Base-by-base conservation (phyloP, 2,329 filamentous ascomycete species). In the Colletotrichum lindemuthianum region DNA sequence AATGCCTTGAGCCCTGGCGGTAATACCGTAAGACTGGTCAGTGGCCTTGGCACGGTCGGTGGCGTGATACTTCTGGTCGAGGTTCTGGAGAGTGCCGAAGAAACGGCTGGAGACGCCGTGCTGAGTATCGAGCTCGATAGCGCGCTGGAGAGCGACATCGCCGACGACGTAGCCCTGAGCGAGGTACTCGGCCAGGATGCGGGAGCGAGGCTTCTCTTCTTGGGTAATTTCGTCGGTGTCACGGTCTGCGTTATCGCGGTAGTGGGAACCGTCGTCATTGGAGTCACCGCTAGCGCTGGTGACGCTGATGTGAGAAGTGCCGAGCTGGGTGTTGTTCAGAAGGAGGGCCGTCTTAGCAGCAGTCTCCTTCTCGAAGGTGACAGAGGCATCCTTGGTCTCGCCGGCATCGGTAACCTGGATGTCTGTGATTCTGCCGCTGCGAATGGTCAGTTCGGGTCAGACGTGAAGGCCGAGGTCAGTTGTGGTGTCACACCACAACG, bases 271-370 rank as follows among this genome's bases (percentile, higher is more conserved):
- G 69, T 91, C 88, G 54, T 86, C 85, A 56, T 84, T 82, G 55
- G 87, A 80, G 61, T 91, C 84, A 69, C 89, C 90, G 68, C 90
- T 83, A 54, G 86, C 86, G 69, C 88, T 86, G 47, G 90, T 86
- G 52, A 93, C 87, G 61, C 88, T 84, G 75, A 99, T 96, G 74
- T 96, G 89, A 70, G 94, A 92, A 65, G 90, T 82, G 68, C 94
- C 94, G 54, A 99, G 91, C 80, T 97, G 92, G 57, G 96, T 99
- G 84, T 97, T 96, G 82, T 98, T 95, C 69, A 99, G 90, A 65
- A 99, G 91, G 44, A 97, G 91, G 33, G 96, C 96, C 24, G 96
- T 99, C 85, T 97, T 97, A 65, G 95, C 94, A 54, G 96, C 96
- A 12, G 95, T 96, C 77, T 95, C 90, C 84, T 97, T 97, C 81